Base-by-base conservation (phyloP, 1,139 yeast genomes). In the Kodamaea anthophila region DNA sequence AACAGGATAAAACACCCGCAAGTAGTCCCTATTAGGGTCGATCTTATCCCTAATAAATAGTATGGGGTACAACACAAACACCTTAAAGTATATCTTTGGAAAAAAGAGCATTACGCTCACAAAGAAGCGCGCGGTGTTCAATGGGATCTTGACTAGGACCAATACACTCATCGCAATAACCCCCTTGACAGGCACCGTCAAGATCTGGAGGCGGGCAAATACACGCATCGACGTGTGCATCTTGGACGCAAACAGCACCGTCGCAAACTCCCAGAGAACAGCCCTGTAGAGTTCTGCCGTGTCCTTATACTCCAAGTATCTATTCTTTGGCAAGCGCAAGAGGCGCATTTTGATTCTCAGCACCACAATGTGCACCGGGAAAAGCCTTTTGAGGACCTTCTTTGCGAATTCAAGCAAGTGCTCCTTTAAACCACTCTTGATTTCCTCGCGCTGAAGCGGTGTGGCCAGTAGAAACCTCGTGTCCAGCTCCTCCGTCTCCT, bases 31-130 rank as follows among this genome's bases (percentile, higher is more conserved):
- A 15, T 26, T 31, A 27, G 26, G 33, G 19, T 18, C 28, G n/a
- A 27, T 26, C 21, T 18, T 22, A 18, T 31, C 18, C 13, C 24
- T 34, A 9, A 31, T n/a, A 9, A 29, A 35, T 24, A 37, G 10
- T 4, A 41, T 18, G 3, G 50, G 50, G 30, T 42, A 42, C n/a
- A 43, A 28, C 4, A 46, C 22, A 24, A 45, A 41, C 5, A 42
- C 28, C 23, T 42, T 42, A 21, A 46, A 27, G 7, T 44, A 30
- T 5, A 46, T 35, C 25, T 37, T 46, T 3, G 58, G 58, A 13
- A 52, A 21, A 23, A 46, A 44, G 12, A 50, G 29, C 13, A 40
- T 16, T 6, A 44, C 21, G 15, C 42, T 44, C 9, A 51, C 20
- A 30, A 42, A 42, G 13, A 43, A 31, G 14, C 44, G 31, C 3